Evolutionary conservation across 352 stramenopile genomes (phyloP).

Genomic region (Globisporangium irregulare): DNA sequence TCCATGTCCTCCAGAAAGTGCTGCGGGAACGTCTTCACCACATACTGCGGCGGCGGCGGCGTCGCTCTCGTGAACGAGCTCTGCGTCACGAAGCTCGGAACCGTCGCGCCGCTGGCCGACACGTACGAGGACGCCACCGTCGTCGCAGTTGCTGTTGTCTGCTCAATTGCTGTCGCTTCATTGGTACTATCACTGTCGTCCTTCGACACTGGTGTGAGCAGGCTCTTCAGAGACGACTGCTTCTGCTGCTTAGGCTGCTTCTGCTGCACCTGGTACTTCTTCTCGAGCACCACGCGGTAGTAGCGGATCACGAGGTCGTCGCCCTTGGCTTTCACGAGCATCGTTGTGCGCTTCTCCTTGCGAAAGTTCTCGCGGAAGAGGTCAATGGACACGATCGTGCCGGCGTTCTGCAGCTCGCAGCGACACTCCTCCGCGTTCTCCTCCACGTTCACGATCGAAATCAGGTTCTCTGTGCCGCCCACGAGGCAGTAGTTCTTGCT

Average conservation of each 20-base stretch:
- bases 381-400: slow-evolving; percentile 68
- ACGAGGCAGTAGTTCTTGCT: slow-evolving; percentile 84
- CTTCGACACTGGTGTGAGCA: not conserved
- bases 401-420: slow-evolving; percentile 68
- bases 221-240: slow-evolving; percentile 12
- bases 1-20: slow-evolving; percentile 84
- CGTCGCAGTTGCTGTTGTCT: not conserved
- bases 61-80: not conserved
- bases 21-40: slow-evolving; percentile 82
- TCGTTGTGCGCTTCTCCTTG: slow-evolving; percentile 75
- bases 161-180: not conserved
- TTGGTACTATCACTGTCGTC: not conserved
- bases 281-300: slow-evolving; percentile 83
- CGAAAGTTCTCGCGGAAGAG: slow-evolving; percentile 76
- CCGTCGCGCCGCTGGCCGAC: slow-evolving; percentile 11
- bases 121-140: slow-evolving; percentile 16
- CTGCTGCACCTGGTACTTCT: slow-evolving; percentile 45
- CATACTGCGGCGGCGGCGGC: slow-evolving; percentile 29
- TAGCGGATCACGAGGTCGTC: slow-evolving; percentile 52
- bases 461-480: slow-evolving; percentile 65
- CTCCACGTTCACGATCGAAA: slow-evolving; percentile 86
- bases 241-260: slow-evolving; percentile 20
- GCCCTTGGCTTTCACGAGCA: slow-evolving; percentile 68
- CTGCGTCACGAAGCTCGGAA: slow-evolving; percentile 7
- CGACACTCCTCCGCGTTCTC: slow-evolving; percentile 82